Conservation (phyloP, 2,329 filamentous ascomycete species). For the Magnaporthiopsis incrustans region DNA sequence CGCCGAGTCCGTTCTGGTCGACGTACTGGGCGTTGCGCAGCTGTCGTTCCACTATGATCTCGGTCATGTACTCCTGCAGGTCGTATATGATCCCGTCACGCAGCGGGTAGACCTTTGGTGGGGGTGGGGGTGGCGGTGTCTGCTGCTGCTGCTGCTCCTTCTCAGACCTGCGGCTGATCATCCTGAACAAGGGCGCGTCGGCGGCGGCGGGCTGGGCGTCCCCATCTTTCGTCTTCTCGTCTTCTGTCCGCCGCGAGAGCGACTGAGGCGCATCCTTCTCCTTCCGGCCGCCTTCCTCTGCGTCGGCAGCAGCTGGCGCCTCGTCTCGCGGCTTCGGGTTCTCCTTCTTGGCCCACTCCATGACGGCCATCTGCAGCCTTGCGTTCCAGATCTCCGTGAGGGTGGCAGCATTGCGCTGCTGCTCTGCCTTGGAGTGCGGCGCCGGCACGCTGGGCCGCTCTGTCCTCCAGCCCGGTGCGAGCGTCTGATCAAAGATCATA, state of each 20-base stretch:
- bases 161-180: not conserved
- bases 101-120: not conserved
- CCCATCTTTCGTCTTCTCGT: not conserved
- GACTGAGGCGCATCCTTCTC: not conserved
- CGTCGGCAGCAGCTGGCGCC: not conserved
- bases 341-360: conserved; percentile 33
- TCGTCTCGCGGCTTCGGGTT: not conserved
- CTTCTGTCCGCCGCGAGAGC: not conserved
- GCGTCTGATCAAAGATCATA: conserved; percentile 42
- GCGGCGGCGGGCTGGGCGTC: not conserved
- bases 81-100: conserved; percentile 6
- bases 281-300: not conserved
- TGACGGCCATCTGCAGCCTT: conserved; percentile 29
- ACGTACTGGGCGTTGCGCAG: conserved; percentile 20
- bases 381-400: conserved; percentile 44
- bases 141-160: not conserved
- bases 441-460: conserved; percentile 31
- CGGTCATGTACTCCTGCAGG: conserved; percentile 11
- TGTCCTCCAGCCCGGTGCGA: conserved; percentile 44
- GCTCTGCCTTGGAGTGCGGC: conserved; percentile 40
- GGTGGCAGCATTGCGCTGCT: conserved; percentile 45
- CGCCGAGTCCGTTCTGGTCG: conserved; percentile 37
- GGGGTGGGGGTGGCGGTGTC: not conserved
- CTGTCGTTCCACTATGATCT: conserved; percentile 6
- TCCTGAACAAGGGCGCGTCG: not conserved